Evolutionary conservation across 2,329 filamentous ascomycete species (phyloP), one percentile per base, ranked within the genome.

Genomic region (Ascochyta rabiei): DNA sequence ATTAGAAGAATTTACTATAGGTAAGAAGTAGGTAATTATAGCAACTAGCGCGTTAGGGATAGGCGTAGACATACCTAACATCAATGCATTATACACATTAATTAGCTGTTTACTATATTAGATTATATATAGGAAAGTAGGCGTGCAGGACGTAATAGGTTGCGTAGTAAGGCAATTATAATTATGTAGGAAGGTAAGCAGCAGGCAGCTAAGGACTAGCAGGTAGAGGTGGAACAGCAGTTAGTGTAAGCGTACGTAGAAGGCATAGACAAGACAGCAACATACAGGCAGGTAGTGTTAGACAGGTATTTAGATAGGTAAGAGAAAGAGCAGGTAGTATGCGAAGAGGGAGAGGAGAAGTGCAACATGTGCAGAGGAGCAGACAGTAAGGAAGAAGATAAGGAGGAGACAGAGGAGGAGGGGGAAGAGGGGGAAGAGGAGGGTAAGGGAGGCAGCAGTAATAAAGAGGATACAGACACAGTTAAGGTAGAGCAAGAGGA

Each of bases 41-140:
- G 61, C 41, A 19, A 63, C 42, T 2, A 63, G 48, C 37, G 53
- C 53, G 37, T 56, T 63, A 30, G 55, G 55, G 13, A 49, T 60
- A 30, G 56, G 59, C 9, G 39, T 63, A 6, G 30, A 63, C 15
- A 43, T 54, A 41, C 21, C 13, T 2, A 4, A 41, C 10, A 41
- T 41, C 39, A 26, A 23, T 41, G 10, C 10, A 41, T 41, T 41
- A 41, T 41, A 41, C 18, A 41, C 18, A 41, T 41, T 26, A 26
- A 41, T 41, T 41, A 16, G 39, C 39, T 26, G n/a, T 41, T 41
- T 26, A 41, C 21, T 16, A 2, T 41, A 2, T 41, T 41, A 26
- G 39, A 41, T 41, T 41, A 41, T 13, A n/a, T 13, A 26, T 2
- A 47, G 43, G 18, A 46, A 24, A 46, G 43, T n/a, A 37, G 21